Base-by-base conservation (phyloP, 768 basidiomycete genomes). In the Leucosporidium yakuticum region DNA sequence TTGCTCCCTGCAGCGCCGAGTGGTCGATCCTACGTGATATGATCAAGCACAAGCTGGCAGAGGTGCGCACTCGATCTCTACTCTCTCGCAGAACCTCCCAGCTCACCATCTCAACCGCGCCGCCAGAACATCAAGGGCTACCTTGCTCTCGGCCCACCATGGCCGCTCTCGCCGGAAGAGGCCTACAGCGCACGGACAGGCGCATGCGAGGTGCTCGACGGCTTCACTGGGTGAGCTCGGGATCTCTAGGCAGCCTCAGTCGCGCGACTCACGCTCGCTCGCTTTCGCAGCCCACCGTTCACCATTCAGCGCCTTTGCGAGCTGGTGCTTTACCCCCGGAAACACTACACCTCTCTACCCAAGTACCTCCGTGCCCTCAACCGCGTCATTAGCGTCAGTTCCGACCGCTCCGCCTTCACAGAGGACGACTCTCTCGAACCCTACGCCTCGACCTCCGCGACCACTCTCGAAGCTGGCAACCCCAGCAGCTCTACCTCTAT, bases 241-340 rank as follows among this genome's bases (percentile, higher is more conserved):
- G 6, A 21, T 1, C 17, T 9, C 29, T 8, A 2, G 9, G 1
- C 54, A 4, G 8, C 17, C 11, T 21, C 19, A 15, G 14, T 57
- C n/a, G 23, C 44, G 48, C 31, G 25, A 4, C 23, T 27, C 23
- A 58, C 55, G 14, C 56, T 19, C 15, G 23, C 36, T 17, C 23
- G 11, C n/a, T 6, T 12, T 32, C 36, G 15, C 62, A 73, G 71
- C 19, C 71, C 71, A 0, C 91, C 91, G 3, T 95, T 94, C 77
- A 93, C 91, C 14, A 88, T 94, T 63, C 92, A 95, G 78, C 86
- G 91, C 54, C 80, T 93, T 19, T 90, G 89, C 76, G 91, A 94
- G 76, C 85, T 95, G 31, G 86, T 87, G 71, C 73, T 88, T 19
- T 78, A 83, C 51, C 90, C 91, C 7, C 82, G 81, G 70, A 81